These are phyloP conservation scores for Schwanniomyces pseudopolymorphus DNA, from an alignment of 805 yeast genomes.

Conservation along the genomic window DNA sequence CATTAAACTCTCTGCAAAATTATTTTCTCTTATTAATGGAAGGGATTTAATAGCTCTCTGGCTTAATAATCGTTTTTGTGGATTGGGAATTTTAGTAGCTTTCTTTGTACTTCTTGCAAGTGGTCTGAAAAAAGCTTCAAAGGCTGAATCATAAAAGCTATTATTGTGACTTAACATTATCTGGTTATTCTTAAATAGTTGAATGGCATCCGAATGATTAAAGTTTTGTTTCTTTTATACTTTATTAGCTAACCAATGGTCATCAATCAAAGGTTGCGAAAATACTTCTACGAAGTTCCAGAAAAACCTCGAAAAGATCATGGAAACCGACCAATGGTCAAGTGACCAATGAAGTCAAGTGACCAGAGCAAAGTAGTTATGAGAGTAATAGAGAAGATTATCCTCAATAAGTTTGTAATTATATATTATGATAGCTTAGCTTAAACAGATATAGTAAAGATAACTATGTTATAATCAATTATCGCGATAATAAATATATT, in stretches of 20 bases:
- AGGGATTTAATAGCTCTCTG: not conserved
- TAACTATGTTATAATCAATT: too few relatives aligned
- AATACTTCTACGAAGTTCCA: not conserved
- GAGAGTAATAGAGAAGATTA: too few relatives aligned
- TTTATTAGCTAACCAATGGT: not conserved
- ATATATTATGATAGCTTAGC: too few relatives aligned
- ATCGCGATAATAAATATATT: too few relatives aligned
- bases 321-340: not conserved
- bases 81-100: not conserved
- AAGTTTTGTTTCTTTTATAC: not conserved
- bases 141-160: not conserved
- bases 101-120: not conserved
- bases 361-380: too few relatives aligned
- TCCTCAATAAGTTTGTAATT: too few relatives aligned
- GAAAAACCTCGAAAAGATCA: not conserved
- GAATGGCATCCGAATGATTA: too few relatives aligned
- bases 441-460: too few relatives aligned
- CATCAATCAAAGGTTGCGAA: slow-evolving; percentile 1
- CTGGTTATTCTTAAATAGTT: too few relatives aligned
- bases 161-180: not conserved
- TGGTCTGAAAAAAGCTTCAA: not conserved
- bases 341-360: not conserved
- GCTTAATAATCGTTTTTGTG: not conserved
- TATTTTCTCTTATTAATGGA: not conserved
- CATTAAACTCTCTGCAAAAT: not conserved